These are phyloP conservation scores for Shiraia sp. DNA, from an alignment of 2,329 filamentous ascomycete genomes.

Conservation along the genomic window DNA sequence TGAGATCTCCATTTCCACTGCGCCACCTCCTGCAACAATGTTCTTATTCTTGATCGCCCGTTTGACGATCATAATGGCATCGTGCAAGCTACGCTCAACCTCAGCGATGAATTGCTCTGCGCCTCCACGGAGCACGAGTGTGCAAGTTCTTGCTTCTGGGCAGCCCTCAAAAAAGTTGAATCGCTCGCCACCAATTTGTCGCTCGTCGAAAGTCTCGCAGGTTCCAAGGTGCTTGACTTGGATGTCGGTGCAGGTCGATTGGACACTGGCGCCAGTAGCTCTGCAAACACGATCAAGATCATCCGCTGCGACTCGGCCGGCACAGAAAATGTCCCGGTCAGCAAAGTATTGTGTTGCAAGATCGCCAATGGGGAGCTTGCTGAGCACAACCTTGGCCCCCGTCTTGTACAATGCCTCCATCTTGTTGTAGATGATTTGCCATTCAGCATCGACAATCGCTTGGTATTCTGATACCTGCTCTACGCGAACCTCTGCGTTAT, in stretches of 20 bases:
- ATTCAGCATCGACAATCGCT: slow-evolving; percentile 97
- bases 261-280: slow-evolving; percentile 87
- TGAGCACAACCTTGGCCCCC: slow-evolving; percentile 94
- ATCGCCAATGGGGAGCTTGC: slow-evolving; percentile 96
- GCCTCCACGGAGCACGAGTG: slow-evolving; percentile 88
- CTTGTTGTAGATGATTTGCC: slow-evolving; percentile 99
- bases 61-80: slow-evolving; percentile 99
- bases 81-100: slow-evolving; percentile 95
- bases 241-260: slow-evolving; percentile 97
- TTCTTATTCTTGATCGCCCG: slow-evolving; percentile 91
- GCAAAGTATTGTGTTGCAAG: slow-evolving; percentile 97
- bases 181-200: slow-evolving; percentile 94
- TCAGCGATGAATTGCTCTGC: slow-evolving; percentile 99
- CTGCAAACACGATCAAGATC: slow-evolving; percentile 97
- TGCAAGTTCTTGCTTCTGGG: slow-evolving; percentile 94
- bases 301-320: slow-evolving; percentile 85
- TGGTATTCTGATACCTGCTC: slow-evolving; percentile 99
- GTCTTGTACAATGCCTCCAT: slow-evolving; percentile 93
- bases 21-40: slow-evolving; percentile 94
- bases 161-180: slow-evolving; percentile 99
- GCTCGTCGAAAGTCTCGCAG: slow-evolving; percentile 89
- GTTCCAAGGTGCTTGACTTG: slow-evolving; percentile 84
- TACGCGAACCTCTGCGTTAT: slow-evolving; percentile 96
- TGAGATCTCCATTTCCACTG: slow-evolving; percentile 94
- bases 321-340: slow-evolving; percentile 97